These are phyloP conservation scores for Globisporangium paroecandrum DNA, from an alignment of 352 stramenopile genomes.

Conservation along the genomic window DNA sequence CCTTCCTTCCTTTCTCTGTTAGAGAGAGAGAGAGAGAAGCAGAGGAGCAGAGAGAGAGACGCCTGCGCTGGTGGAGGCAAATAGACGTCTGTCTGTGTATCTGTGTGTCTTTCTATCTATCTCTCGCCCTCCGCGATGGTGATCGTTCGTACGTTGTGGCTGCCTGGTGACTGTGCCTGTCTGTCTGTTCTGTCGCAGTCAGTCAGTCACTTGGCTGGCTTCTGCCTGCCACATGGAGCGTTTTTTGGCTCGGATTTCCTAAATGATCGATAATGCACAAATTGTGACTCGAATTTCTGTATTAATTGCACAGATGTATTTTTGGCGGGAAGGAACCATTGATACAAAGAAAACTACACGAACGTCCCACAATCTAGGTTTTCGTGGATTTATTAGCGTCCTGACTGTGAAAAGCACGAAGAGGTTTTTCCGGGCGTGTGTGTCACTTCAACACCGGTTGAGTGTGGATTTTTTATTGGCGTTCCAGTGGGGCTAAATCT, in stretches of 20 bases:
- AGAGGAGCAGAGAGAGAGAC: slow-evolving; percentile 4
- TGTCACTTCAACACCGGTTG: too few relatives aligned
- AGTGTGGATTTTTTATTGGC: too few relatives aligned
- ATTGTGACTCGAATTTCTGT: background rate
- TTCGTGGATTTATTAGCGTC: too few relatives aligned
- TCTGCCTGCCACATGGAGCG: background rate
- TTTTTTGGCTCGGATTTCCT: background rate
- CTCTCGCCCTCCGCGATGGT: background rate
- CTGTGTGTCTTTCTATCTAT: background rate
- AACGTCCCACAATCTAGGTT: too few relatives aligned
- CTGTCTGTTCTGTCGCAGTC: background rate
- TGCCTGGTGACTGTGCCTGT: background rate
- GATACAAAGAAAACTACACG: too few relatives aligned
- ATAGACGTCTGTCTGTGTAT: background rate
- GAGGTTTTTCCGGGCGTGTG: too few relatives aligned
- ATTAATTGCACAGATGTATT: background rate
- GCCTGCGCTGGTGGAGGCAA: background rate
- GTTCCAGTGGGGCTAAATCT: too few relatives aligned
- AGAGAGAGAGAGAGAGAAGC: background rate
- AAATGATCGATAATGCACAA: too few relatives aligned
- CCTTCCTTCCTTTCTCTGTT: background rate
- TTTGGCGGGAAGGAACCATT: too few relatives aligned
- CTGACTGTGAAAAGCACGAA: too few relatives aligned
- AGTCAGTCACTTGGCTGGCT: background rate
- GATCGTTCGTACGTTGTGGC: background rate